phyloP scores from a whole-genome alignment of 768 basidiomycete species.

The Lentinula boryana region DNA sequence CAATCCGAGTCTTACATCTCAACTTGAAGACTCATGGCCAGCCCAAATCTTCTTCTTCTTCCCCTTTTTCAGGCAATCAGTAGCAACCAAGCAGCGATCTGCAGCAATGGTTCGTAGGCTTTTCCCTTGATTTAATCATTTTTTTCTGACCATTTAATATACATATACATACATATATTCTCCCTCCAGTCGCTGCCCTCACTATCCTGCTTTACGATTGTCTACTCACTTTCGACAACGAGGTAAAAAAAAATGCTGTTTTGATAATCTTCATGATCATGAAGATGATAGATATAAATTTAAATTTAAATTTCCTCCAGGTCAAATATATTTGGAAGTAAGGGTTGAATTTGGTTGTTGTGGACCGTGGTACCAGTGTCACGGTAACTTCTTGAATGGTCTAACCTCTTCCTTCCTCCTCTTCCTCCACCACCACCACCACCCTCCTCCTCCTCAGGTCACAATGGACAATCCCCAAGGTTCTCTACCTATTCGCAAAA shows the following conservation, averaged over 20 bases:
- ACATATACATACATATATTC: neutral
- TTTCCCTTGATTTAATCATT: too few relatives aligned
- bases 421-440: too few relatives aligned
- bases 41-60: too few relatives aligned
- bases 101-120: too few relatives aligned
- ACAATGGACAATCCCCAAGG: neutral
- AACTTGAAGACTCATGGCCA: too few relatives aligned
- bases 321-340: neutral
- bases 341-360: neutral
- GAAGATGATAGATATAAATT: neutral
- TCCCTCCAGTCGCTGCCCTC: neutral
- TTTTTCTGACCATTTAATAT: neutral
- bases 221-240: neutral
- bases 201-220: neutral
- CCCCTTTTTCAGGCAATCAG: too few relatives aligned
- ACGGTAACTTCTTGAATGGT: neutral
- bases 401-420: neutral
- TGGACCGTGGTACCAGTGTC: neutral
- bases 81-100: too few relatives aligned
- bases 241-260: neutral
- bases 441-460: neutral
- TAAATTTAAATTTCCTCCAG: neutral
- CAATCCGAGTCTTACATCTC: too few relatives aligned
- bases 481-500: neutral
- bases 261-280: too few relatives aligned